Evolutionary conservation across 495 filamentous ascomycete species (phyloP), one percentile per base, ranked within the genome.

Genomic region (Penicillium paradoxum): DNA sequence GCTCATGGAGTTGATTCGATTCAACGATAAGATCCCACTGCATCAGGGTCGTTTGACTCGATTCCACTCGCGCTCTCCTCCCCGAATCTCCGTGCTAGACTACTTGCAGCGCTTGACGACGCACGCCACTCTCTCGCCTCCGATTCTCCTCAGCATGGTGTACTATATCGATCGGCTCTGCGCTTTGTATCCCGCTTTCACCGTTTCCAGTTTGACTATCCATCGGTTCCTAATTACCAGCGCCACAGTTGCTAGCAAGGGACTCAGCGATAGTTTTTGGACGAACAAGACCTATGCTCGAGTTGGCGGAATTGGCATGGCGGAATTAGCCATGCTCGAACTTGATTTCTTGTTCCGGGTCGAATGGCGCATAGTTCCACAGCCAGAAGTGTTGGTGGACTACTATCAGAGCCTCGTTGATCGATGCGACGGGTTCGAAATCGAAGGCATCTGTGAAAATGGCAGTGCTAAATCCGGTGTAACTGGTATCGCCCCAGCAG

Each of bases 151-250:
- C n/a, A 91, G 90, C 55, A 98, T 98, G 91, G 93, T 98, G 47
- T 97, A 92, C 65, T 98, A 98, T 64, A 97, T 98, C 54, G 95
- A 98, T 68, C 85, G 88, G n/a, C 77, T 98, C 15, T 97, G 91
- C 69, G 83, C 88, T 4, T 72, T 93, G 24, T 97, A 96, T 64
- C 86, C 90, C 6, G 87, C 89, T 15, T 98, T 98, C 71, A 95
- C 90, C 32, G 91, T 98, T 43, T 93, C 86, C 58, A 93, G 87
- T 33, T 79, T 98, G 14, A 98, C 93, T 0, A 91, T 98, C 17
- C 93, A 98, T 72, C 90, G 93, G 9, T 97, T 97, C 66, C 79
- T 98, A 13, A 98, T 98, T 56, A 88, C 92, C 14, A 89, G 91
- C 24, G 93, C 92, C 8, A 96, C 93, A 0, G 95, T 98, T 17